phyloP scores from a whole-genome alignment of 495 filamentous ascomycete genomes.

The Daldinia childiae region DNA sequence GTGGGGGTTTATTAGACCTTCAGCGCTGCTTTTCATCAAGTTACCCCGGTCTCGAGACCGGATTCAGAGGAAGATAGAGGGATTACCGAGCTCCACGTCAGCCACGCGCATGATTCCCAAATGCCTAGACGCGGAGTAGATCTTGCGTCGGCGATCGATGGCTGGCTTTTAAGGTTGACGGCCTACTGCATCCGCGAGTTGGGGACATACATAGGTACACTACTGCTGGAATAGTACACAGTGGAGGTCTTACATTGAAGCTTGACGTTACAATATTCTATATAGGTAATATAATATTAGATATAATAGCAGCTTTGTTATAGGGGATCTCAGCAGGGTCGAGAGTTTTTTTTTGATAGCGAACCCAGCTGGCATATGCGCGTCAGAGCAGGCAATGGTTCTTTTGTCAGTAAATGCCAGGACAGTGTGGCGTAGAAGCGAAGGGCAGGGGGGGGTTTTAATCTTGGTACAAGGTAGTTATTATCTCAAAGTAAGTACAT shows the following conservation, averaged over 20 bases:
- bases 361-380: constrained; percentile 4
- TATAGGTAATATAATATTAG: background rate
- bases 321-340: background rate
- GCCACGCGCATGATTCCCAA: constrained; percentile 27
- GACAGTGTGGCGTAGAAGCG: background rate
- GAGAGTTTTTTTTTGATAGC: constrained; percentile 18
- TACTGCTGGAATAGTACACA: background rate
- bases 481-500: constrained; percentile 1
- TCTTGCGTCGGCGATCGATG: constrained; percentile 38
- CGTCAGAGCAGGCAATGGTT: constrained; percentile 10
- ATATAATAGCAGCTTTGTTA: background rate
- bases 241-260: background rate
- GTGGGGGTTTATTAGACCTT: constrained; percentile 17
- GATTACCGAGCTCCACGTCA: constrained; percentile 36
- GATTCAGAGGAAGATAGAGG: constrained; percentile 10
- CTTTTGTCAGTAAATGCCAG: constrained; percentile 17
- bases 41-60: constrained; percentile 19
- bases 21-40: constrained; percentile 9
- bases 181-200: constrained; percentile 8
- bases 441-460: background rate
- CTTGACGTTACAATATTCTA: background rate
- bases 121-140: constrained; percentile 35
- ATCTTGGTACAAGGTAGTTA: no score
- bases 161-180: constrained; percentile 17
- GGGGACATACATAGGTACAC: background rate